phyloP scores from a whole-genome alignment of 257 asterid genomes.

The Fraxinus excelsior region DNA sequence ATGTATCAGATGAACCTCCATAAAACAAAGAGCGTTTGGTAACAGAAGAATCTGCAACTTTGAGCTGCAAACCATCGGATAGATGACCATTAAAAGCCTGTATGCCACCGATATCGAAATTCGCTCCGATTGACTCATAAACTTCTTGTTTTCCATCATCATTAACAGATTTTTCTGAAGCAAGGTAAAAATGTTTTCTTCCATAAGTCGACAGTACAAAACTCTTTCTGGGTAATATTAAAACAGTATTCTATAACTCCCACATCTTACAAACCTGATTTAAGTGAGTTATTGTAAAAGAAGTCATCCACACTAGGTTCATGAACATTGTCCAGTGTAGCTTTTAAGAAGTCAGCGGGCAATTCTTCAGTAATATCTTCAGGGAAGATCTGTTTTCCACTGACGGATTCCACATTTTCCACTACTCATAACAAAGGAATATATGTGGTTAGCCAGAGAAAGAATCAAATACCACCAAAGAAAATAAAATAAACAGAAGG shows the following conservation, averaged over 20 bases:
- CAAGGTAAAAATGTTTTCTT: neutral
- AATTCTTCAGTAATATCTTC: constrained; percentile 40
- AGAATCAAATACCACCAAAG: constrained; percentile 5
- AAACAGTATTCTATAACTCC: constrained; percentile 12
- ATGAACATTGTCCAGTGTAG: constrained; percentile 28
- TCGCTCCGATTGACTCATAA: constrained; percentile 39
- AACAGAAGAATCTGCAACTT: constrained; percentile 33
- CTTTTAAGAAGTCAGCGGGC: constrained; percentile 36
- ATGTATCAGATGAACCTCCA: neutral
- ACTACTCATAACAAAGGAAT: constrained; percentile 31
- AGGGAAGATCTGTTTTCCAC: constrained; percentile 39
- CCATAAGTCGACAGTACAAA: constrained; percentile 3
- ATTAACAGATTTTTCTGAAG: constrained; percentile 39
- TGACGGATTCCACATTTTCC: constrained; percentile 44
- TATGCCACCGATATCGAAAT: constrained; percentile 27
- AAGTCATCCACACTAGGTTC: constrained; percentile 40
- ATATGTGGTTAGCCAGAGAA: neutral
- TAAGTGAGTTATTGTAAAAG: constrained; percentile 32
- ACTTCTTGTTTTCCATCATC: constrained; percentile 35
- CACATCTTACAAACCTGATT: constrained; percentile 39
- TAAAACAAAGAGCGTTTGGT: no score
- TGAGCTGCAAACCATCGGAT: constrained; percentile 39
- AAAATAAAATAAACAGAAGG: neutral
- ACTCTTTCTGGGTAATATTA: constrained; percentile 7
- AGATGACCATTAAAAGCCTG: constrained; percentile 36